phyloP scores from a whole-genome alignment of 768 basidiomycete genomes.

The Leccinum subgranulosum region DNA sequence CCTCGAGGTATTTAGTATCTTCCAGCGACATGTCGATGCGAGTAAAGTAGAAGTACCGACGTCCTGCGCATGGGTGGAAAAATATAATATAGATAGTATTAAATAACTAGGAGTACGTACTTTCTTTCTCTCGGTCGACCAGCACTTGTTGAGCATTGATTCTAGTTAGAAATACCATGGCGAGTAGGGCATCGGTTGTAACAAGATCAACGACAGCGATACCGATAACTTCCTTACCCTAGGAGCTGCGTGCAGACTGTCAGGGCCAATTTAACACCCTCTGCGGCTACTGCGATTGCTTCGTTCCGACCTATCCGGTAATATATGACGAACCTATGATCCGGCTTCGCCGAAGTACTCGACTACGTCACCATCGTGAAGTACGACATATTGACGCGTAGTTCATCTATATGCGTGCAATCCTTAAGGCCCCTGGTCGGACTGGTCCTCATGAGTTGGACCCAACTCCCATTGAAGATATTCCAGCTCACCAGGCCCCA shows the following conservation, averaged over 20 bases:
- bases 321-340: constrained; percentile 53
- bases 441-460: constrained; percentile 21
- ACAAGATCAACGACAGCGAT: constrained; percentile 54
- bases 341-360: constrained; percentile 65
- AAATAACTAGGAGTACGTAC: constrained; percentile 28
- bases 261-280: constrained; percentile 55
- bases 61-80: constrained; percentile 9
- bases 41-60: neutral
- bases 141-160: constrained; percentile 8
- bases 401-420: neutral
- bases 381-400: constrained; percentile 45
- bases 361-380: constrained; percentile 65
- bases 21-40: neutral
- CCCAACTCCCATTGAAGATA: neutral
- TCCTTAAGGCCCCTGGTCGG: constrained; percentile 45
- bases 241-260: constrained; percentile 55
- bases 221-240: constrained; percentile 70
- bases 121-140: neutral
- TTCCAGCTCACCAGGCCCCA: neutral
- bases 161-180: constrained; percentile 86
- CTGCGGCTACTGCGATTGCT: constrained; percentile 60
- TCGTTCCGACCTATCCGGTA: constrained; percentile 65
- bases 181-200: constrained; percentile 63
- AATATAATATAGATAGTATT: constrained; percentile 57
- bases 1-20: neutral